phyloP scores from a whole-genome alignment of 2,329 filamentous ascomycete genomes.

The Nothophoma quercina region DNA sequence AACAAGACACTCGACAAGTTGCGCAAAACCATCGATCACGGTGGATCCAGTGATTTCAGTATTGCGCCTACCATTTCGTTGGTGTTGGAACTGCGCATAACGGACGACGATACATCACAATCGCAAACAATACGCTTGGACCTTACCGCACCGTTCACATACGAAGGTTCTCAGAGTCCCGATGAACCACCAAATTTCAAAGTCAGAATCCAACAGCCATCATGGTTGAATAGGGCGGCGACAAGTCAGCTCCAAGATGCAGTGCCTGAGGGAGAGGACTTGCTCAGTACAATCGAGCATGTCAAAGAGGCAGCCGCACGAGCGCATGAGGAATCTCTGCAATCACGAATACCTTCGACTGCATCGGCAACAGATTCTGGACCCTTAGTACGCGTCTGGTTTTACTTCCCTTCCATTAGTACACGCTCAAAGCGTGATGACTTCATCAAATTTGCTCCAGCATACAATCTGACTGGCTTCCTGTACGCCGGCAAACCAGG shows the following conservation, averaged over 20 bases:
- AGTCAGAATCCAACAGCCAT: slow-evolving; percentile 33
- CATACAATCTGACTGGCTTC: slow-evolving; percentile 65
- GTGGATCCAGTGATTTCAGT: neutral
- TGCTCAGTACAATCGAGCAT: slow-evolving; percentile 32
- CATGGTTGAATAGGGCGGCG: slow-evolving; percentile 33
- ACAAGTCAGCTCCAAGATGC: slow-evolving; percentile 25
- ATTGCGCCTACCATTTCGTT: slow-evolving; percentile 20
- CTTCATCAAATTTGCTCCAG: slow-evolving; percentile 61
- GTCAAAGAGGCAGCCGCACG: slow-evolving; percentile 28
- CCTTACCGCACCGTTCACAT: slow-evolving; percentile 30
- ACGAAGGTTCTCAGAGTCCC: slow-evolving; percentile 9
- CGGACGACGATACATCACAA: neutral
- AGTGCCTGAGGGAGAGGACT: slow-evolving; percentile 16
- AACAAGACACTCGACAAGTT: slow-evolving; percentile 20
- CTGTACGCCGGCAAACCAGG: slow-evolving; percentile 68
- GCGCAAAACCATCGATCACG: slow-evolving; percentile 7
- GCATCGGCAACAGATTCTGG: neutral
- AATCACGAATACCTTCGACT: neutral
- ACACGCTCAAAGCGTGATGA: slow-evolving; percentile 67
- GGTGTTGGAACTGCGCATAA: slow-evolving; percentile 17
- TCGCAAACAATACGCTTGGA: slow-evolving; percentile 23
- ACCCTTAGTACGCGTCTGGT: slow-evolving; percentile 63
- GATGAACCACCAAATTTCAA: slow-evolving; percentile 30
- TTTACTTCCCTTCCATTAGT: slow-evolving; percentile 69
- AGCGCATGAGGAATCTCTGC: neutral